These are phyloP conservation scores for Coffea canephora DNA, from an alignment of 257 asterid genomes.

Conservation along the genomic window DNA sequence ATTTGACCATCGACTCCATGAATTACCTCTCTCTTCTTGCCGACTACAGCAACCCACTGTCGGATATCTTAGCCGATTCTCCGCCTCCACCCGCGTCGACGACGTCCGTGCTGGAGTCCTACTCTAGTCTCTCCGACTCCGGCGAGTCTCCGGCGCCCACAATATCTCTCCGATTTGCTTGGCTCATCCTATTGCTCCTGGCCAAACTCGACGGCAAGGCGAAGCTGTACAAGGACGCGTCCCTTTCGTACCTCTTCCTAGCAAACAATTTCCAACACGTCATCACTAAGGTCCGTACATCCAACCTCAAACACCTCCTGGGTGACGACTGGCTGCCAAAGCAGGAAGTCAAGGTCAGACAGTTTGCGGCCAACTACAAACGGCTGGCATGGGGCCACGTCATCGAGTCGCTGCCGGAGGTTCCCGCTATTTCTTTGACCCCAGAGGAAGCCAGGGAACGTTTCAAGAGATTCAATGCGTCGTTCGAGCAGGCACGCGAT, in stretches of 20 bases:
- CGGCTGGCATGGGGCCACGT: constrained; percentile 81
- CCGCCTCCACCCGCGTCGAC: constrained; percentile 35
- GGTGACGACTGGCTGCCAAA: constrained; percentile 70
- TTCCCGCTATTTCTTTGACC: constrained; percentile 34
- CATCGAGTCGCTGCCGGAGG: constrained; percentile 44
- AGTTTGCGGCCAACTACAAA: constrained; percentile 49
- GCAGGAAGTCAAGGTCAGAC: constrained; percentile 57
- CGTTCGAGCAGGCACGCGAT: constrained; percentile 61
- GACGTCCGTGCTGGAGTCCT: constrained; percentile 43
- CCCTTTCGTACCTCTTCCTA: constrained; percentile 61
- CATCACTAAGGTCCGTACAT: constrained; percentile 53
- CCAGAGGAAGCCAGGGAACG: constrained; percentile 45
- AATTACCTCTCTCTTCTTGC: constrained; percentile 55
- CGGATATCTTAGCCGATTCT: constrained; percentile 47
- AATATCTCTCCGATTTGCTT: constrained; percentile 50
- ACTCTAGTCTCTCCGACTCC: constrained; percentile 49
- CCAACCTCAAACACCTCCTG: constrained; percentile 63
- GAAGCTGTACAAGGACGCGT: constrained; percentile 55
- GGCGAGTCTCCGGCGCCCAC: constrained; percentile 51
- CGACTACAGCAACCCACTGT: constrained; percentile 62
- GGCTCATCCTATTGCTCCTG: constrained; percentile 61
- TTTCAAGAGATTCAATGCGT: constrained; percentile 55
- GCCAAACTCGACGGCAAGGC: constrained; percentile 77
- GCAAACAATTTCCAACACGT: constrained; percentile 74
- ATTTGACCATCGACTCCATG: constrained; percentile 56